Base-by-base conservation (phyloP, 1,284 basidiomycete species). In the Ganoderma sinense region DNA sequence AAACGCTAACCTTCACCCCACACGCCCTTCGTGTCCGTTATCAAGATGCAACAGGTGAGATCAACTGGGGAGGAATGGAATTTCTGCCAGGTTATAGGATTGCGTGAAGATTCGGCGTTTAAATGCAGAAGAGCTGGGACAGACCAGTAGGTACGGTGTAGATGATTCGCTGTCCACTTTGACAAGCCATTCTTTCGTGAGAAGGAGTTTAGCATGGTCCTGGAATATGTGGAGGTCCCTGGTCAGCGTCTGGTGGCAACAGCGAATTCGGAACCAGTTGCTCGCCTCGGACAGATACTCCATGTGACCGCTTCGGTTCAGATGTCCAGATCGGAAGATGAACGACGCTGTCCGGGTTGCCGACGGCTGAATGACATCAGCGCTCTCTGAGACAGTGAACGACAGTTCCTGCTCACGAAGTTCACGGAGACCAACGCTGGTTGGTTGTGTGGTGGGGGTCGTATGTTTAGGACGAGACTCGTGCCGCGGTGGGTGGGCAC, bases 11-110 rank as follows among this genome's bases (percentile, higher is more conserved):
- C 89, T 89, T 94, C 92, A n/a, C 83, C 84, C 92, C 91, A 94
- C 13, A 91, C 89, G 45, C 81, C 84, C 77, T 87, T 91, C 7
- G 91, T 94, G 78, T 94, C 92, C 20, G 93, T 93, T 65, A 93
- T 78, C 73, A 94, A 76, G 62, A 93, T 76, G 71, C 82, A 86
- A 75, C 91, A 92, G 18, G 84, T 83, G 61, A 86, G 79, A 74
- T 91, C 87, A 31, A 83, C 82, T 8, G 83, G 79, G 8, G 88
- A 89, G n/a, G 83, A 81, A 77, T 85, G 79, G 75, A 89, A 88
- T 82, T 92, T 93, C 92, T 80, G 72, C 62, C 31, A 45, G 33
- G 13, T 29, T 45, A n/a, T 36, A n/a, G 43, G 5, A 36, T 23
- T 23, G 20, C 31, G 31, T 73, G 56, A 70, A 68, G 29, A 14